phyloP scores from a whole-genome alignment of 2,329 filamentous ascomycete species.

The Clonostachys rosea region DNA sequence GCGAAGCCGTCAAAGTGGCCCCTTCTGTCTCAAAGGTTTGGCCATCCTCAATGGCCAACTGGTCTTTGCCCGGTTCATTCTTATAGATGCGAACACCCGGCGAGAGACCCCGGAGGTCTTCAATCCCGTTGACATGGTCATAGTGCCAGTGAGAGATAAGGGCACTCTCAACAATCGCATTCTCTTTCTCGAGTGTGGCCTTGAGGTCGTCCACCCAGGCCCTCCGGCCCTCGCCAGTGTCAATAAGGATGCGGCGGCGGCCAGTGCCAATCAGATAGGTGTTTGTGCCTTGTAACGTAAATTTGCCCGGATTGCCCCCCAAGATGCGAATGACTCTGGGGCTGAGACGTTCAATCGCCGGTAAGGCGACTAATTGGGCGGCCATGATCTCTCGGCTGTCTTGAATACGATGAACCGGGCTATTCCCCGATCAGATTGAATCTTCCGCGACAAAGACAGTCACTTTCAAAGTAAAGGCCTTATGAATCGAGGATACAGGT shows the following conservation, averaged over 20 bases:
- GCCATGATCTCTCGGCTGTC: slow-evolving; percentile 42
- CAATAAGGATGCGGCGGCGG: slow-evolving; percentile 69
- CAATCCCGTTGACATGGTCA: slow-evolving; percentile 78
- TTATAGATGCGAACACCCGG: slow-evolving; percentile 64
- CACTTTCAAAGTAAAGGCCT: too few species aligned
- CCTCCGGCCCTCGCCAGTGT: slow-evolving; percentile 79
- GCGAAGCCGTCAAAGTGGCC: slow-evolving; percentile 60
- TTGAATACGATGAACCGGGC: too few species aligned
- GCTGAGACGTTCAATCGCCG: slow-evolving; percentile 73
- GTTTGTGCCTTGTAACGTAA: slow-evolving; percentile 76
- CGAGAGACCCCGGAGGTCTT: slow-evolving; percentile 60
- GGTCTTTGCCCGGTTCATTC: slow-evolving; percentile 46
- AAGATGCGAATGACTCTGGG: slow-evolving; percentile 77
- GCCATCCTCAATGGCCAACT: slow-evolving; percentile 40
- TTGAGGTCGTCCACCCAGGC: slow-evolving; percentile 68
- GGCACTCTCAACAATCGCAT: slow-evolving; percentile 61
- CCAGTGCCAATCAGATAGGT: slow-evolving; percentile 89
- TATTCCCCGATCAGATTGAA: too few species aligned
- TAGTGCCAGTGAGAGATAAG: slow-evolving; percentile 90
- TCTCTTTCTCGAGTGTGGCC: slow-evolving; percentile 60
- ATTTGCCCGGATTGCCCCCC: slow-evolving; percentile 87
- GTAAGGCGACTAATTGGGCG: slow-evolving; percentile 57
- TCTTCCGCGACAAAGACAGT: too few species aligned
- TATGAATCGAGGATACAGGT: too few species aligned
- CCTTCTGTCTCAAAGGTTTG: slow-evolving; percentile 54